Conservation (phyloP, 495 filamentous ascomycete genomes). For the Xylaria palmicola region DNA sequence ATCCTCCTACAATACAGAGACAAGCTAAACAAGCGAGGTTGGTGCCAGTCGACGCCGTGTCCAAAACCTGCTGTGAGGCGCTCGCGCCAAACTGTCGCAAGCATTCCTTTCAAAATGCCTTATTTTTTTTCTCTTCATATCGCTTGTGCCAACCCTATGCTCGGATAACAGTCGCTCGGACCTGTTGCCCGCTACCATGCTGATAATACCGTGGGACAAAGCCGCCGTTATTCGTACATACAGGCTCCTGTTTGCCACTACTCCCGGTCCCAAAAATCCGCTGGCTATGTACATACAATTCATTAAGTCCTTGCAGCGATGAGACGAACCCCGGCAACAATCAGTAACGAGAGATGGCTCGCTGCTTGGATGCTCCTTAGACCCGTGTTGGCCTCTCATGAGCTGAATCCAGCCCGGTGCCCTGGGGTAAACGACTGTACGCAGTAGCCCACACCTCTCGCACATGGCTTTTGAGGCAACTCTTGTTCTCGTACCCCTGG, state of each 20-base stretch:
- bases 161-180: background rate
- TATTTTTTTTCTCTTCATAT: background rate
- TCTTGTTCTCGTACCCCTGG: too few relatives aligned
- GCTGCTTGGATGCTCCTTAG: background rate
- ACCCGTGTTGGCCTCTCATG: background rate
- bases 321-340: background rate
- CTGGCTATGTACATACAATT: conserved; percentile 6
- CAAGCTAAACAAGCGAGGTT: conserved; percentile 1
- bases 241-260: conserved; percentile 7
- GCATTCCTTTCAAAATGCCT: background rate
- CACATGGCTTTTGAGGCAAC: background rate
- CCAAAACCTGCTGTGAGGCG: background rate
- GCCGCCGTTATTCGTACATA: conserved; percentile 13
- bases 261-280: background rate
- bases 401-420: background rate
- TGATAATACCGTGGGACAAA: background rate
- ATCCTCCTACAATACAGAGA: conserved; percentile 9
- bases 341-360: background rate
- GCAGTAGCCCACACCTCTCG: background rate
- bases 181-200: background rate
- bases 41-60: background rate
- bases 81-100: background rate
- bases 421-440: background rate
- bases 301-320: background rate
- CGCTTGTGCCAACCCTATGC: background rate